Conservation (phyloP, 2,329 filamentous ascomycete genomes). For the Leptographium flavum region DNA sequence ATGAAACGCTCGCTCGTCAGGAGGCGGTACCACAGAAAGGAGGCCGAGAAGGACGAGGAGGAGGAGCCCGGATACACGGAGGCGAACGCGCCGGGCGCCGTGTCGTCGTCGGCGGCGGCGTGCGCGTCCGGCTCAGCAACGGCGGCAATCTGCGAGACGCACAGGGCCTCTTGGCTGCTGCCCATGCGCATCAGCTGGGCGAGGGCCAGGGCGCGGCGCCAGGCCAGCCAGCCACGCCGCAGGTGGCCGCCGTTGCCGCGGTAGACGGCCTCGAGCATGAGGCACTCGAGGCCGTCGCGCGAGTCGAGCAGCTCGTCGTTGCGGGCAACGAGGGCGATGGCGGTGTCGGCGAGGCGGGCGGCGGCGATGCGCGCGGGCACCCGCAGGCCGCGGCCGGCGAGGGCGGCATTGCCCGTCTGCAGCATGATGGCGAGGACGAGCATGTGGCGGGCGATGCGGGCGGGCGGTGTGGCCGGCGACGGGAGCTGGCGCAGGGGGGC, state of each 20-base stretch:
- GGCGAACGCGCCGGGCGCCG: neutral
- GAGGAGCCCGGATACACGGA: neutral
- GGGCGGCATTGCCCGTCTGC: constrained; percentile 14
- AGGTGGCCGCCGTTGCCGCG: constrained; percentile 31
- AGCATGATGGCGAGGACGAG: constrained; percentile 18
- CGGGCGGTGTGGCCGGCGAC: constrained; percentile 13
- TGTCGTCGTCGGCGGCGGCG: neutral
- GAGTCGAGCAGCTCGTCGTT: constrained; percentile 30
- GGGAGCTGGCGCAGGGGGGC: neutral
- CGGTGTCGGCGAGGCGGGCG: constrained; percentile 3
- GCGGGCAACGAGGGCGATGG: constrained; percentile 22
- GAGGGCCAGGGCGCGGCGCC: constrained; percentile 26
- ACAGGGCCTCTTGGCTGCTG: constrained; percentile 8
- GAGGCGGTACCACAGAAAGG: constrained; percentile 31
- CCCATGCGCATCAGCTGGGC: constrained; percentile 10
- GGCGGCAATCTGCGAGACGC: too few species aligned
- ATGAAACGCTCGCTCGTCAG: constrained; percentile 30
- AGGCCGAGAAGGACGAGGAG: constrained; percentile 8
- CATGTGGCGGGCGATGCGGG: constrained; percentile 18
- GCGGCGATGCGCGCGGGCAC: constrained; percentile 7
- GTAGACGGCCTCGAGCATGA: constrained; percentile 33
- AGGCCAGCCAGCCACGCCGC: constrained; percentile 28
- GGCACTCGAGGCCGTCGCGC: constrained; percentile 33
- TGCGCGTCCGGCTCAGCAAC: neutral
- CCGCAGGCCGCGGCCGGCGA: constrained; percentile 10